Conservation (phyloP, 257 asterid species). For the Capsicum baccatum region DNA sequence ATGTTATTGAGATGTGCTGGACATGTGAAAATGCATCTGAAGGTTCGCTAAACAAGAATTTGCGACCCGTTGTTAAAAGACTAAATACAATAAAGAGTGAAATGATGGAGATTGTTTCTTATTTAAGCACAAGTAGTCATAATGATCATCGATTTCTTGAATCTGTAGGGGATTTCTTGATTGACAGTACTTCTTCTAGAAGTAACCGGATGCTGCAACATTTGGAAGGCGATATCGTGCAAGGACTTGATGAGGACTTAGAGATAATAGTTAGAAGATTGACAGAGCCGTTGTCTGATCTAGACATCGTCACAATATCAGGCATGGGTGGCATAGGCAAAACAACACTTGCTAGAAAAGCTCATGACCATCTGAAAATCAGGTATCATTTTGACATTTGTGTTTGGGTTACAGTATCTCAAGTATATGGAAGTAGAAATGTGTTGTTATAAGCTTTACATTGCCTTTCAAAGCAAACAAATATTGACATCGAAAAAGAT, state of each 20-base stretch:
- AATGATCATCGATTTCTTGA: not conserved
- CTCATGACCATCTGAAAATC: not conserved
- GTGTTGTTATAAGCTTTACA: not conserved
- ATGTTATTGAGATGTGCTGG: not conserved
- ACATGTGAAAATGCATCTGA: too few species aligned
- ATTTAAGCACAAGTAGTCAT: not conserved
- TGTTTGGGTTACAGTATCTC: conserved; percentile 21
- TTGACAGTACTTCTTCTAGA: not conserved
- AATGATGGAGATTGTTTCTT: not conserved
- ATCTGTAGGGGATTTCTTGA: not conserved
- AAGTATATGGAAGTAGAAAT: not conserved
- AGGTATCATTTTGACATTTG: conserved; percentile 1
- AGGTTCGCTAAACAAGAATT: not conserved
- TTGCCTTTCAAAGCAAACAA: too few species aligned
- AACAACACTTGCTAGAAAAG: not conserved
- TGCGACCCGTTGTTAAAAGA: not conserved
- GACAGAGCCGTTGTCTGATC: not conserved
- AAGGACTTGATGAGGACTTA: not conserved
- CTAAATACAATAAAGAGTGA: not conserved
- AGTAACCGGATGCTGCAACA: not conserved
- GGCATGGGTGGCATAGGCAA: conserved; percentile 13
- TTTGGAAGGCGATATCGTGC: not conserved
- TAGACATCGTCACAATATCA: not conserved
- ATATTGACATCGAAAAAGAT: accelerated
- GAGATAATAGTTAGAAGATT: not conserved